phyloP scores from a whole-genome alignment of 2,329 filamentous ascomycete genomes.

The Phoma sp. region DNA sequence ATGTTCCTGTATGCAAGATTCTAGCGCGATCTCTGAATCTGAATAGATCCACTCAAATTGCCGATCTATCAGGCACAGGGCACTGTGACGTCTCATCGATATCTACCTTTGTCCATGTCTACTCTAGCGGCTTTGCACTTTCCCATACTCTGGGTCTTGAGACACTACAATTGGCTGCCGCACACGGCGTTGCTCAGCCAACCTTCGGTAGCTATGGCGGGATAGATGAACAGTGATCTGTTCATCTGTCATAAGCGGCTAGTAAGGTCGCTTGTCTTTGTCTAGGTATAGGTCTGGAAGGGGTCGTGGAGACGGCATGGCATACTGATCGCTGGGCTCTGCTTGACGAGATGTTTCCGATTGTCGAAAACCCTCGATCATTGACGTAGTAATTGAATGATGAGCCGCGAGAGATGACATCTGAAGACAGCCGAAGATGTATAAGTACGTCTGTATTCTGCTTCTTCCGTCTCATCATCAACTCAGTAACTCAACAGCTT shows the following conservation, averaged over 20 bases:
- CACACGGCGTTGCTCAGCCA: background rate
- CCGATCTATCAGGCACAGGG: conserved; percentile 4
- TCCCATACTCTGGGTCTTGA: background rate
- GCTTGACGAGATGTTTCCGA: background rate
- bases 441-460: background rate
- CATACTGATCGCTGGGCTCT: background rate
- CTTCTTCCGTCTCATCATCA: background rate
- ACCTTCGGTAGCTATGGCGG: background rate
- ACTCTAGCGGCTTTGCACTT: background rate
- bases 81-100: conserved; percentile 1
- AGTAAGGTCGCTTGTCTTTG: background rate
- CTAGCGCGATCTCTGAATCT: conserved; percentile 4
- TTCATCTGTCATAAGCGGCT: conserved; percentile 4
- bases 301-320: background rate
- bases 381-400: conserved; percentile 1
- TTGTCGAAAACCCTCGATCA: background rate
- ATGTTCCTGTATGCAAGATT: conserved; percentile 1
- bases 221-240: conserved; percentile 4
- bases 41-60: background rate
- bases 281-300: background rate
- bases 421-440: background rate
- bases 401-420: background rate
- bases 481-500: background rate
- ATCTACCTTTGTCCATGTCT: background rate
- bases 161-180: background rate